Evolutionary conservation across 2,329 filamentous ascomycete species (phyloP).

Genomic region (Geosmithia putterillii): DNA sequence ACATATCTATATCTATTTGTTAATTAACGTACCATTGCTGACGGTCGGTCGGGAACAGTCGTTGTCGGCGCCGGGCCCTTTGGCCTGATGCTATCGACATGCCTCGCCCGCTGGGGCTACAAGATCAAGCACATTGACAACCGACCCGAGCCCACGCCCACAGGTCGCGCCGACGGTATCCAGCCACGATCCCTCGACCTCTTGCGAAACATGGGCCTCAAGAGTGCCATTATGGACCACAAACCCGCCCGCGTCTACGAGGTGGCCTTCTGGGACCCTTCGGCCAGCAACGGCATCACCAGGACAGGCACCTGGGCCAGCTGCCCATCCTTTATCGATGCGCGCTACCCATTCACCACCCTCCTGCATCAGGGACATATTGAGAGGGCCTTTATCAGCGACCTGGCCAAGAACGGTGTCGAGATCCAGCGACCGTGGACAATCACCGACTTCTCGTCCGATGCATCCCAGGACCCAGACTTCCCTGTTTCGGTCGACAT

Average conservation of each 20-base stretch:
- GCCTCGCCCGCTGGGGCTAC: slow-evolving; percentile 85
- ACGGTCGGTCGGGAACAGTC: no score
- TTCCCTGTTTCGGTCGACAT: slow-evolving; percentile 76
- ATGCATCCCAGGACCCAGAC: slow-evolving; percentile 37
- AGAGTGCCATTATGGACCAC: slow-evolving; percentile 76
- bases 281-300: slow-evolving; percentile 39
- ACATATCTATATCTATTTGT: not conserved
- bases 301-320: slow-evolving; percentile 63
- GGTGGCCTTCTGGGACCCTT: slow-evolving; percentile 62
- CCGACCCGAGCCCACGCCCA: slow-evolving; percentile 69
- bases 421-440: slow-evolving; percentile 53
- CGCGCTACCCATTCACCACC: slow-evolving; percentile 58
- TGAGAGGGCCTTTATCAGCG: slow-evolving; percentile 55
- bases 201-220: slow-evolving; percentile 79
- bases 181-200: slow-evolving; percentile 74
- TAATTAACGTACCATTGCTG: not conserved
- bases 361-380: slow-evolving; percentile 61
- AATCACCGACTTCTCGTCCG: slow-evolving; percentile 47
- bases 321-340: slow-evolving; percentile 73
- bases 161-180: slow-evolving; percentile 82
- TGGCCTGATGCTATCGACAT: slow-evolving; percentile 57
- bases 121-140: slow-evolving; percentile 94
- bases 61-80: slow-evolving; percentile 28
- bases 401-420: slow-evolving; percentile 49
- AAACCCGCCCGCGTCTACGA: slow-evolving; percentile 79